These are phyloP conservation scores for Backusella australiensis DNA, from an alignment of 192 early-diverging fungal species.

Conservation along the genomic window DNA sequence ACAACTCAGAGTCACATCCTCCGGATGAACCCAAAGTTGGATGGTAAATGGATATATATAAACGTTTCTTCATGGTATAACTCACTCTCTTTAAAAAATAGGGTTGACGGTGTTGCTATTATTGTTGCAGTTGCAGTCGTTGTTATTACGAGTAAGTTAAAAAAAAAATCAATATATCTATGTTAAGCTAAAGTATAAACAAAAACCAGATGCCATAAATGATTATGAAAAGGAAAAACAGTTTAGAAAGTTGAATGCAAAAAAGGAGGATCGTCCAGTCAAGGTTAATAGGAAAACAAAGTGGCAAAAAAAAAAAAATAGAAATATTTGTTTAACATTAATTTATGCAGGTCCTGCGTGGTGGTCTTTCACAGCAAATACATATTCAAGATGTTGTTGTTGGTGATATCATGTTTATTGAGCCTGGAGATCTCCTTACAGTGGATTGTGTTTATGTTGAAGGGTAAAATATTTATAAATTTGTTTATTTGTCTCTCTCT, in stretches of 20 bases:
- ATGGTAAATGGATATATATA: slow-evolving; percentile 50
- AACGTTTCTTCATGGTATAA: background rate
- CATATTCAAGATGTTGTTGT: slow-evolving; percentile 81
- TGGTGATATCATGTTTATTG: slow-evolving; percentile 84
- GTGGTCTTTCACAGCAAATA: slow-evolving; percentile 71
- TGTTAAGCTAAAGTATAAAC: background rate
- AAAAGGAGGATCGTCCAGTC: slow-evolving; percentile 81
- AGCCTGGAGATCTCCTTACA: slow-evolving; percentile 91
- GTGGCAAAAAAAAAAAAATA: background rate
- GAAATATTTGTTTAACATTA: background rate
- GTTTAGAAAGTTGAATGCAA: slow-evolving; percentile 84
- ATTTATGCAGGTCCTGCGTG: slow-evolving; percentile 56
- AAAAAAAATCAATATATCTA: background rate
- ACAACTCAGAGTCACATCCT: slow-evolving; percentile 58
- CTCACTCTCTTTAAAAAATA: background rate
- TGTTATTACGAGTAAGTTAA: slow-evolving; percentile 69
- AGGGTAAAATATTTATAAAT: slow-evolving; percentile 32
- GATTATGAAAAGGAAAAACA: slow-evolving; percentile 88
- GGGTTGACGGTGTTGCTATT: slow-evolving; percentile 76
- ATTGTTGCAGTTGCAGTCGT: slow-evolving; percentile 84
- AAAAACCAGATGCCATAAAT: slow-evolving; percentile 66
- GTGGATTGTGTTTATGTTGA: slow-evolving; percentile 87
- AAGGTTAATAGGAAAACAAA: slow-evolving; percentile 40
- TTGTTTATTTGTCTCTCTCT: background rate
- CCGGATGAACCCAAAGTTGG: slow-evolving; percentile 73